Conservation (phyloP, 176 grass and related monocot species). For the Phyllostachys edulis region DNA sequence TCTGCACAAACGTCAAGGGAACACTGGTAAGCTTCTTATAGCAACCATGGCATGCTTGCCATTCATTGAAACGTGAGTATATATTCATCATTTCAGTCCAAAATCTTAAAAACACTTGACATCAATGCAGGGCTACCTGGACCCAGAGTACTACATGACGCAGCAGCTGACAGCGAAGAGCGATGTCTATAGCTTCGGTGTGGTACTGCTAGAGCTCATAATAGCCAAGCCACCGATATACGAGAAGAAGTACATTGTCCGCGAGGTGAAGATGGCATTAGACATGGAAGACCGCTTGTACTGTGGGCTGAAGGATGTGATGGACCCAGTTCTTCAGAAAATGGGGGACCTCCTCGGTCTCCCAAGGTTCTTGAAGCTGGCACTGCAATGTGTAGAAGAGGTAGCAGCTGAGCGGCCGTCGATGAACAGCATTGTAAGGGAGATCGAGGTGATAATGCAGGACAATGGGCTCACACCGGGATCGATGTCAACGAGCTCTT, state of each 20-base stretch:
- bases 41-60: background rate
- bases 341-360: conserved; percentile 40
- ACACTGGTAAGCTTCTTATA: conserved; percentile 49
- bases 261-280: conserved; percentile 57
- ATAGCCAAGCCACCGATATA: conserved; percentile 57
- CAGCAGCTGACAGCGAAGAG: conserved; percentile 85
- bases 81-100: background rate
- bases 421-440: conserved; percentile 63
- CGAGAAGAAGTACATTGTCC: conserved; percentile 60
- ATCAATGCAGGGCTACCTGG: conserved; percentile 71
- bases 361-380: conserved; percentile 51
- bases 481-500: conserved; percentile 42
- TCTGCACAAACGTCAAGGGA: conserved; percentile 78
- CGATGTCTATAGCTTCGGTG: conserved; percentile 85
- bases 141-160: conserved; percentile 86
- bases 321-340: conserved; percentile 58
- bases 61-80: background rate
- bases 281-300: conserved; percentile 45
- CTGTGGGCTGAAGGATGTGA: conserved; percentile 60
- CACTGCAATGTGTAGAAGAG: conserved; percentile 52
- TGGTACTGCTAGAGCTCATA: conserved; percentile 74
- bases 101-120: background rate
- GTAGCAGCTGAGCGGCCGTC: conserved; percentile 37
- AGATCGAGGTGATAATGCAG: conserved; percentile 72
- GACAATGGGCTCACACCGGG: conserved; percentile 44